These are phyloP conservation scores for Trichoderma orchidacearum DNA, from an alignment of 495 filamentous ascomycete genomes.

Conservation along the genomic window DNA sequence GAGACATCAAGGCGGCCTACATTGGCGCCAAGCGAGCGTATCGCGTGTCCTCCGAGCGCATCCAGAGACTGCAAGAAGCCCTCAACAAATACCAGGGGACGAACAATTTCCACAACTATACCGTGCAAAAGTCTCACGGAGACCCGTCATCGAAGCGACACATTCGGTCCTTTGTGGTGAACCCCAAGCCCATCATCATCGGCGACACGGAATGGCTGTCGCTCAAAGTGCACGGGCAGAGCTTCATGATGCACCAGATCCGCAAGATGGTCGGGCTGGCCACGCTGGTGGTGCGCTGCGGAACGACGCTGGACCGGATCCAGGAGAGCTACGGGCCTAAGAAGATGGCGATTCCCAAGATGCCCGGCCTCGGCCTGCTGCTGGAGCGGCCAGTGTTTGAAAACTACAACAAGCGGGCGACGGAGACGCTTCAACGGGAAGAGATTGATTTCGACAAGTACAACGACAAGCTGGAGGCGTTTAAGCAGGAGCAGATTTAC, in stretches of 20 bases:
- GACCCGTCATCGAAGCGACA: constrained; percentile 75
- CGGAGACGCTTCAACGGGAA: constrained; percentile 36
- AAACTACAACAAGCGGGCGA: constrained; percentile 57
- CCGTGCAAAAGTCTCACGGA: constrained; percentile 63
- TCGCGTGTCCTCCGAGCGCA: constrained; percentile 57
- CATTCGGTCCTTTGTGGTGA: constrained; percentile 77
- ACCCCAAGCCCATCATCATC: constrained; percentile 61
- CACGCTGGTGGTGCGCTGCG: constrained; percentile 68
- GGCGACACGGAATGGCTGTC: constrained; percentile 90
- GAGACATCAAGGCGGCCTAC: constrained; percentile 65
- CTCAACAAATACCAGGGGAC: constrained; percentile 67
- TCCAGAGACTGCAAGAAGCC: constrained; percentile 55
- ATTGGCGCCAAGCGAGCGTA: constrained; percentile 65
- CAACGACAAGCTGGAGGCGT: constrained; percentile 64
- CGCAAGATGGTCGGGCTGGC: constrained; percentile 97
- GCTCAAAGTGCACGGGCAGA: constrained; percentile 90
- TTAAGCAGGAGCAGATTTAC: constrained; percentile 92
- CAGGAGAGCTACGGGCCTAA: constrained; percentile 48
- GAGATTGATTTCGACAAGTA: constrained; percentile 66
- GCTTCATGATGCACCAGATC: constrained; percentile 99
- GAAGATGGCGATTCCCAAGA: constrained; percentile 83
- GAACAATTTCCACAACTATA: constrained; percentile 90
- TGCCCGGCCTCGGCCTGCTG: constrained; percentile 73
- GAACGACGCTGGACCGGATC: constrained; percentile 52
- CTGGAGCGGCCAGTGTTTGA: constrained; percentile 86